Conservation (phyloP, 2,329 filamentous ascomycete species). For the Ophiostoma montium region DNA sequence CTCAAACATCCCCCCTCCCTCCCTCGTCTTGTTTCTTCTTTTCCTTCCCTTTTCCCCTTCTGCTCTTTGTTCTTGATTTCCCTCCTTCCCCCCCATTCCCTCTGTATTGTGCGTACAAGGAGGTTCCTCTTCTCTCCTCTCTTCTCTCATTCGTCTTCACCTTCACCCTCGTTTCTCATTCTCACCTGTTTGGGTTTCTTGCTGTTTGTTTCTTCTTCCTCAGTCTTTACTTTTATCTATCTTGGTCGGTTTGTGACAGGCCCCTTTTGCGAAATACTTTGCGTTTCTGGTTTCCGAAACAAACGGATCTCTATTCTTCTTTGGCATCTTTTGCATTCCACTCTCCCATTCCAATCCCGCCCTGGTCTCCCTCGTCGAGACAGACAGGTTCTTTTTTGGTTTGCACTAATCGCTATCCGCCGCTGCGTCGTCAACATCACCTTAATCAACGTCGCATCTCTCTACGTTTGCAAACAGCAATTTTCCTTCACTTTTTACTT, state of each 20-base stretch:
- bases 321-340: neutral
- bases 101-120: conserved; percentile 16
- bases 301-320: conserved; percentile 6
- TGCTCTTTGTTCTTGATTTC: conserved; percentile 25
- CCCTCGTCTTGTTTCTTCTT: neutral
- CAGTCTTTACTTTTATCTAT: neutral
- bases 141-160: neutral
- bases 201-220: conserved; percentile 1
- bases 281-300: conserved; percentile 4
- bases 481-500: conserved; percentile 2
- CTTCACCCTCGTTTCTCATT: conserved; percentile 4
- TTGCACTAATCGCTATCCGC: neutral
- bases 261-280: conserved; percentile 18
- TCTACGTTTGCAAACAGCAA: neutral
- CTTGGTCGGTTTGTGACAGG: conserved; percentile 19
- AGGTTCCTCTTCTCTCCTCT: neutral
- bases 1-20: neutral
- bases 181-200: conserved; percentile 1
- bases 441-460: neutral
- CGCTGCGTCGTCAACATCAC: neutral
- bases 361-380: conserved; percentile 8
- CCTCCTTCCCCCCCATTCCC: conserved; percentile 21
- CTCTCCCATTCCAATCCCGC: conserved; percentile 3
- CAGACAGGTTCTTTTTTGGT: conserved; percentile 11
- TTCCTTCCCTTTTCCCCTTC: conserved; percentile 21